A percentile compares a stretch with the other conserved stretches of the same genome.
phyloP scores from a whole-genome alignment of 305 asterid species.

The Lippia alba region DNA sequence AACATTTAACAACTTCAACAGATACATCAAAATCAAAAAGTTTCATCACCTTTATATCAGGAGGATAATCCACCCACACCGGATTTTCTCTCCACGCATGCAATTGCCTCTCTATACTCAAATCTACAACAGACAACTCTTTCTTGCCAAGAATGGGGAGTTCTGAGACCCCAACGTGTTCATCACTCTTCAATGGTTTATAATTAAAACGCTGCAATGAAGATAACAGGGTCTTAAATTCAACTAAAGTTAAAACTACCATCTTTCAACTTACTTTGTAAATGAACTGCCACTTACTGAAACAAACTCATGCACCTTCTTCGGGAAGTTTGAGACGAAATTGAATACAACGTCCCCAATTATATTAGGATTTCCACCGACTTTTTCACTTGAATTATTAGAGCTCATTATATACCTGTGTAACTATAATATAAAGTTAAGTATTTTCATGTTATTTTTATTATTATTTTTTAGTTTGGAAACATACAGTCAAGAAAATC shows the following conservation, averaged over 20 bases:
- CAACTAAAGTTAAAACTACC: slow-evolving; percentile 7
- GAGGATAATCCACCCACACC: slow-evolving; percentile 64
- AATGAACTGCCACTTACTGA: slow-evolving; percentile 43
- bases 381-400: slow-evolving; percentile 30
- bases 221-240: slow-evolving; percentile 7
- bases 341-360: slow-evolving; percentile 39
- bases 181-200: slow-evolving; percentile 43
- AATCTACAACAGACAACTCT: slow-evolving; percentile 36
- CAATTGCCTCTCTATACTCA: slow-evolving; percentile 70
- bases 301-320: slow-evolving; percentile 50
- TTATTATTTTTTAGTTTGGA: neutral
- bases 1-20: neutral
- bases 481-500: slow-evolving; percentile 6
- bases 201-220: slow-evolving; percentile 46
- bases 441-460: too few species aligned
- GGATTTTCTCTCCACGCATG: slow-evolving; percentile 83
- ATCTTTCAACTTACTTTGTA: slow-evolving; percentile 25
- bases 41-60: slow-evolving; percentile 64
- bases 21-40: neutral
- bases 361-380: slow-evolving; percentile 36
- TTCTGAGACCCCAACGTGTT: slow-evolving; percentile 29
- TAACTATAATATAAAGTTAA: neutral
- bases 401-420: slow-evolving; percentile 35
- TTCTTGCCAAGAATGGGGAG: slow-evolving; percentile 35
- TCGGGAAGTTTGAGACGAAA: slow-evolving; percentile 50